A percentile compares a stretch with the other conserved stretches of the same genome.
Evolutionary conservation across 768 basidiomycete species (phyloP).

Genomic region (Nevesoporus exiguus): DNA sequence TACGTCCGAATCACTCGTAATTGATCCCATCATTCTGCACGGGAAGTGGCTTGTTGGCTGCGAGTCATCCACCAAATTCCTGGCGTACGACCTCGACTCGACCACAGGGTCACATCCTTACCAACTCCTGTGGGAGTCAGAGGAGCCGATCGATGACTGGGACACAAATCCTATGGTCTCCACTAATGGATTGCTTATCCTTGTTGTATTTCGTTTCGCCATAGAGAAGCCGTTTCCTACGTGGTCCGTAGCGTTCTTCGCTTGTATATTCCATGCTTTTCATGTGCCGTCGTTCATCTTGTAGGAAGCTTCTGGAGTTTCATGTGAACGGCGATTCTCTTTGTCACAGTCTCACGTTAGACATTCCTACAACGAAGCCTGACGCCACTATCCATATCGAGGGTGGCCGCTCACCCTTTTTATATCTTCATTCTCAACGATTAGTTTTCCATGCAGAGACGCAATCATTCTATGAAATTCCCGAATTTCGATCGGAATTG

Average conservation of each 20-base stretch:
- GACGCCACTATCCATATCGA: not conserved
- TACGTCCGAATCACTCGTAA: fast-evolving
- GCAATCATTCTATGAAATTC: not conserved
- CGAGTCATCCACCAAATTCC: not conserved
- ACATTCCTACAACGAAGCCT: not conserved
- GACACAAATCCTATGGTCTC: not conserved
- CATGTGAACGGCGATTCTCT: not conserved
- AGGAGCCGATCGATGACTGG: not conserved
- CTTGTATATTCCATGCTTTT: not conserved
- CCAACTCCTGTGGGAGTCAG: not conserved
- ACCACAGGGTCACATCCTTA: not conserved
- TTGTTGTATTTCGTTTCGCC: not conserved
- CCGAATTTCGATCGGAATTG: not conserved
- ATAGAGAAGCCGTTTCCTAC: no score
- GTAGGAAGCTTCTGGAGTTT: not conserved
- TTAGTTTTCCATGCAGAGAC: not conserved
- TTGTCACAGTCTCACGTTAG: not conserved
- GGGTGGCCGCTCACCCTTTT: not conserved
- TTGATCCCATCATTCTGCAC: not conserved
- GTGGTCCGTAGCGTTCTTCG: no score
- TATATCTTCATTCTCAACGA: not conserved
- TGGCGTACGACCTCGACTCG: not conserved
- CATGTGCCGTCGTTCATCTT: not conserved
- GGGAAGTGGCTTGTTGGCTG: not conserved
- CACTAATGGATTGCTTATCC: not conserved